A percentile compares a stretch with the other conserved stretches of the same genome.
These are phyloP conservation scores for Aspergillus candidus DNA, from an alignment of 2,329 filamentous ascomycete genomes.

Conservation along the genomic window DNA sequence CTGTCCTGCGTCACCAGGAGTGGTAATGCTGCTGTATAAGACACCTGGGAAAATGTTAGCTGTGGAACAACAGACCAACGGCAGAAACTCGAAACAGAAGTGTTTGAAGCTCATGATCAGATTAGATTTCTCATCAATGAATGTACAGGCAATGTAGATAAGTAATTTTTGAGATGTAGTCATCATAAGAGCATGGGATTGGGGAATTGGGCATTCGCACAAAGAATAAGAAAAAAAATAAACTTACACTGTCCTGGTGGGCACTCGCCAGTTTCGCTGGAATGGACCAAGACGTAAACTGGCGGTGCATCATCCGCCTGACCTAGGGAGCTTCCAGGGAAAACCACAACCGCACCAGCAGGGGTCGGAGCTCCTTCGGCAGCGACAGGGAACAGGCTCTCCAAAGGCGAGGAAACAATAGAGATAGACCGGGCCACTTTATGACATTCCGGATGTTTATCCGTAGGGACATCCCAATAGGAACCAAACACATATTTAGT, in stretches of 20 bases:
- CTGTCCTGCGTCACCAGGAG: conserved; percentile 30
- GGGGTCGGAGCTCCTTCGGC: conserved; percentile 71
- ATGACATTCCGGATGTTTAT: conserved; percentile 16
- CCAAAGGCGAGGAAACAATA: conserved; percentile 62
- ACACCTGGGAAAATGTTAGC: conserved; percentile 48
- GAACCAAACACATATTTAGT: conserved; percentile 35
- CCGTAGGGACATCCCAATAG: conserved; percentile 30
- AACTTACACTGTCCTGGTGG: conserved; percentile 83
- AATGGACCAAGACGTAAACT: conserved; percentile 65
- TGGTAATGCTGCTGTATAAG: conserved; percentile 49
- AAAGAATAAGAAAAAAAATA: conserved; percentile 9
- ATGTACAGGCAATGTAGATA: conserved; percentile 99
- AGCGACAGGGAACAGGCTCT: conserved; percentile 60
- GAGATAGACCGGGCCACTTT: conserved; percentile 58
- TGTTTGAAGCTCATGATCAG: conserved; percentile 58
- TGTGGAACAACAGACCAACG: conserved; percentile 15
- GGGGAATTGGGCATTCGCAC: conserved; percentile 1
- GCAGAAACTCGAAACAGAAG: conserved; percentile 13
- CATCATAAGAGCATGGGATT: conserved; percentile 63
- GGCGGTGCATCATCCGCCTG: conserved; percentile 36
- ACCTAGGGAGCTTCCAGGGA: conserved; percentile 28
- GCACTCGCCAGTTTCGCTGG: conserved; percentile 88
- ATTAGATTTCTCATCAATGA: conserved; percentile 76
- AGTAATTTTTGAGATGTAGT: conserved; percentile 69
- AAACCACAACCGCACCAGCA: conserved; percentile 53